phyloP scores from a whole-genome alignment of 371 early-diverging fungal species.

The Mortierella sp. region DNA sequence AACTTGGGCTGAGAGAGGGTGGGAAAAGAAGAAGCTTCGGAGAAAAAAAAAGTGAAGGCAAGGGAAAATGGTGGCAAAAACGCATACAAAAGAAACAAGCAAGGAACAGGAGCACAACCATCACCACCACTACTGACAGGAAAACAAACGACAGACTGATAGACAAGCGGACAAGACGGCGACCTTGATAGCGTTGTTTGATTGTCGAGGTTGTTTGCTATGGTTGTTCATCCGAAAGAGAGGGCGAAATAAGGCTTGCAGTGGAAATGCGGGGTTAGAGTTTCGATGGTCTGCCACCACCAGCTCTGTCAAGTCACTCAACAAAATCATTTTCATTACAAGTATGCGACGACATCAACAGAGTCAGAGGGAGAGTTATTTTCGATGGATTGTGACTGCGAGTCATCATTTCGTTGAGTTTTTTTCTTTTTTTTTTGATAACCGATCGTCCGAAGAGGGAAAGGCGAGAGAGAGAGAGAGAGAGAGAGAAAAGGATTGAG shows the following conservation, averaged over 20 bases:
- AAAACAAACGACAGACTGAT: not conserved
- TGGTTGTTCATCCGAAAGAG: slow-evolving; percentile 11
- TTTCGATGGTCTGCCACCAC: slow-evolving; percentile 20
- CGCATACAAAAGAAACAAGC: not conserved
- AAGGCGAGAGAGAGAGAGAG: not conserved
- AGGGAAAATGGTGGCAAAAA: not conserved
- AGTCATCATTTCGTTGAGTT: not conserved
- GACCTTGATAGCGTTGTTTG: too few species aligned
- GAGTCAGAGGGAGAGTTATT: slow-evolving; percentile 3
- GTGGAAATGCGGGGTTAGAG: slow-evolving; percentile 56
- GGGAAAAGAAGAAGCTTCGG: not conserved
- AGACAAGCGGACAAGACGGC: not conserved
- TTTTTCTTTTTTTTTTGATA: slow-evolving; percentile 5
- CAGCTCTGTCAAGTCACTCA: too few species aligned
- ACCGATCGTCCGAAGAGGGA: not conserved
- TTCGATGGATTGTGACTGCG: slow-evolving; percentile 8
- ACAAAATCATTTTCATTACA: too few species aligned
- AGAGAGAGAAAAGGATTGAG: not conserved
- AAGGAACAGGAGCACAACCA: not conserved
- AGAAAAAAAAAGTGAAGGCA: not conserved
- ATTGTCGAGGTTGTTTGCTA: not conserved
- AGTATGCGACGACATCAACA: not conserved
- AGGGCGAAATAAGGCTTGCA: slow-evolving; percentile 8
- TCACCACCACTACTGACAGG: not conserved
- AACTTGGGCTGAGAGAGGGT: not conserved